Conservation (phyloP, 768 basidiomycete species). For the Serendipita sp. region DNA sequence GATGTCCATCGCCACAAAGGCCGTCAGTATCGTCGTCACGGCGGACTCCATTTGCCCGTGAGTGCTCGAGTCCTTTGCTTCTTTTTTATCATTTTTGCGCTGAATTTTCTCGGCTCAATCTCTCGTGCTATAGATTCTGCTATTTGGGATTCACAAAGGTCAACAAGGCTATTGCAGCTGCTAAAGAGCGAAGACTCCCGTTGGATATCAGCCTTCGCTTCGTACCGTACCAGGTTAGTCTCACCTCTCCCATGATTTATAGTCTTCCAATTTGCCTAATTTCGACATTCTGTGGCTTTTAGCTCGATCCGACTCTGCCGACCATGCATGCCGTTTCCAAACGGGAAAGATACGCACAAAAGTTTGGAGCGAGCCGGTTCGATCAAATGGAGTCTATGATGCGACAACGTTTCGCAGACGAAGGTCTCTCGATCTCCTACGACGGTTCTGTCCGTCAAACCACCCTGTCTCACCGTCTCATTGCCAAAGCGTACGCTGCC, state of each 20-base stretch:
- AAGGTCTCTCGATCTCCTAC: slow-evolving; percentile 28
- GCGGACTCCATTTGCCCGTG: slow-evolving; percentile 1
- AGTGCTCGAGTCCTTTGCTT: neutral
- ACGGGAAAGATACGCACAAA: neutral
- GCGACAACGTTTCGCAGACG: neutral
- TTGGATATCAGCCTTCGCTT: neutral
- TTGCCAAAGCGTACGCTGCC: slow-evolving; percentile 45
- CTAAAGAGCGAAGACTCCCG: neutral
- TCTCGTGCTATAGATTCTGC: neutral
- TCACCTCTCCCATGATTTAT: neutral
- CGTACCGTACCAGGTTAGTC: neutral
- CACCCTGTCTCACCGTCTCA: slow-evolving; percentile 50
- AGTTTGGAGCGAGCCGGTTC: neutral
- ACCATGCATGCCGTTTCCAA: neutral
- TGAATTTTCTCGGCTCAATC: too few relatives aligned
- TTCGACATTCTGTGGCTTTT: neutral
- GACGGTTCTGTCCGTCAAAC: slow-evolving; percentile 48
- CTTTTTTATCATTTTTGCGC: neutral
- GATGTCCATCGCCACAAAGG: neutral
- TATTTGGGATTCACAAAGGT: neutral
- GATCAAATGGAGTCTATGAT: slow-evolving; percentile 2
- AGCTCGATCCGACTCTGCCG: neutral
- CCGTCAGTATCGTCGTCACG: neutral
- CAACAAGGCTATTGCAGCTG: neutral
- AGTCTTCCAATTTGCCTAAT: neutral